Base-by-base conservation (phyloP, 1,284 basidiomycete genomes). In the Heterobasidion occidentale region DNA sequence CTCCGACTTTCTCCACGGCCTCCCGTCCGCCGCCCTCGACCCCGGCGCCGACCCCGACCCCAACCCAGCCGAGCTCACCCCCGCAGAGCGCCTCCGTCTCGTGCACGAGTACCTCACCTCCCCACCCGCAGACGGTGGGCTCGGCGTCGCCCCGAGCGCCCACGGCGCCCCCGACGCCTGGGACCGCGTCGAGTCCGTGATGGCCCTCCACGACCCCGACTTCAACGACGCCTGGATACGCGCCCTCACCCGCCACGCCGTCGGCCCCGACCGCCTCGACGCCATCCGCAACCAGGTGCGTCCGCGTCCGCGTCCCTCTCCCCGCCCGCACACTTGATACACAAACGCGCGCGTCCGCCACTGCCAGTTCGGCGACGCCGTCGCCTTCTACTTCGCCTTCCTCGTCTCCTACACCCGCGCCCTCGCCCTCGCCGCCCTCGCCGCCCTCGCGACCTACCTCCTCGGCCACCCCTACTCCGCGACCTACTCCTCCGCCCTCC, bases 351-450 rank as follows among this genome's bases (percentile, higher is more conserved):
- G 19, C 45, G 45, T 44, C 20, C 53, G 17, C 51, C 20, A 46
- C 7, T 35, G 46, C 36, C 61, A 94, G 84, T 94, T 94, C 66
- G 92, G 94, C 14, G 92, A 93, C 64, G 79, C 84, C 0, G 77
- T 96, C 14, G 91, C 92, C n/a, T 80, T 95, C 33, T 97, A 98
- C 72, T 97, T 95, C 70, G 82, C 84, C 54, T 97, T 95, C 74
- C 77, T 98, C 9, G 81, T 85, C 3, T 82, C 83, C 57, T 98
- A 98, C 74, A 89, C 92, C 0, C 79, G 80, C 44, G 84, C 86
- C 35, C 80, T 95, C 38, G 64, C 86, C 15, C 81, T 91, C 57
- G 88, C 89, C 4, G 80, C 89, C 3, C 68, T 67, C 3, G 71
- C 87, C 19, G 90, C 90, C 0, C 62, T 83, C 33, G 52, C 76